These are phyloP conservation scores for Venturia asperata DNA, from an alignment of 2,329 filamentous ascomycete genomes.

Conservation along the genomic window DNA sequence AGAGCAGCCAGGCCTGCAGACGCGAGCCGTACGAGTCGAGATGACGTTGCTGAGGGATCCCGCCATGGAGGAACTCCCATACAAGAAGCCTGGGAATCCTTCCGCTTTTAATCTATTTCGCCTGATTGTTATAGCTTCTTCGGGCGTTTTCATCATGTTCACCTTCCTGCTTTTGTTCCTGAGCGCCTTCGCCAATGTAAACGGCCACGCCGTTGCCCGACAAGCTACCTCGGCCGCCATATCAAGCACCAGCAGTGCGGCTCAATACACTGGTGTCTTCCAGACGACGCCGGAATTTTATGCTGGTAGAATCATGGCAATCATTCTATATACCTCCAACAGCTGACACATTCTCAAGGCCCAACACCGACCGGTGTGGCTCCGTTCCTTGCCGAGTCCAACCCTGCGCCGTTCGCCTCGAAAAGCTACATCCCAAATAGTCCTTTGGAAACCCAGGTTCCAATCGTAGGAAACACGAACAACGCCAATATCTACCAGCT, in stretches of 20 bases:
- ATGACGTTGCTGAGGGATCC: not conserved
- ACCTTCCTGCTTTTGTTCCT: slow-evolving; percentile 14
- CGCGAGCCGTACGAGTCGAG: not conserved
- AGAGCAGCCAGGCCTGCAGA: not conserved
- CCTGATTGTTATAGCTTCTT: not conserved
- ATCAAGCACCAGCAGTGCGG: slow-evolving; percentile 4
- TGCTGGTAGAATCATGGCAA: not conserved
- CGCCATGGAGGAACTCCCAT: not conserved
- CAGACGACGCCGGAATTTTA: slow-evolving; percentile 18
- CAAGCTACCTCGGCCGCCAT: not conserved
- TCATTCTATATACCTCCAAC: not conserved
- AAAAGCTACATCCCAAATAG: slow-evolving; percentile 60
- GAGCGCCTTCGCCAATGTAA: slow-evolving; percentile 11
- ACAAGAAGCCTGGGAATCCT: not conserved
- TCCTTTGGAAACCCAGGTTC: slow-evolving; percentile 63
- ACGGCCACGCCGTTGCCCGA: not conserved
- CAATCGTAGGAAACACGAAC: slow-evolving; percentile 52
- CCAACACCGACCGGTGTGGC: slow-evolving; percentile 63
- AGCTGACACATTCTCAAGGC: slow-evolving; percentile 32
- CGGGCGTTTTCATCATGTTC: slow-evolving; percentile 14
- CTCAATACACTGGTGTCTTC: slow-evolving; percentile 17
- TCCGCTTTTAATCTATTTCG: not conserved
- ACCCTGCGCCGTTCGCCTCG: slow-evolving; percentile 54
- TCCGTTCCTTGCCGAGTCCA: slow-evolving; percentile 65
- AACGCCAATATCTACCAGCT: slow-evolving; percentile 63